These are phyloP conservation scores for Manihot esculenta DNA, from an alignment of 441 rosid genomes.

Conservation along the genomic window DNA sequence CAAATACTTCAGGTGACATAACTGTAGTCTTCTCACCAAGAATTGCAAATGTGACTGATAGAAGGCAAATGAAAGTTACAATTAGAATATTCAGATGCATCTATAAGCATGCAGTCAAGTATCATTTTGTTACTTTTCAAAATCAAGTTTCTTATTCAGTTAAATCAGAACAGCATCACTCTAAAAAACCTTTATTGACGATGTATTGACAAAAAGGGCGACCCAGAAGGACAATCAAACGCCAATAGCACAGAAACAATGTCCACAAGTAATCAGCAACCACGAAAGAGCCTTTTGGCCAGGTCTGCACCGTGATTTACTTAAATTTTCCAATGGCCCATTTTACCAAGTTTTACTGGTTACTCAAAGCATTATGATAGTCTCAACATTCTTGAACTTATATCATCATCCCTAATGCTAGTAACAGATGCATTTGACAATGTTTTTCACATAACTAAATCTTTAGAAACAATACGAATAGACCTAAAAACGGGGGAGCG, in stretches of 20 bases:
- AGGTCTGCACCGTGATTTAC: too few species aligned
- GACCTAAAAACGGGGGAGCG: constrained; percentile 25
- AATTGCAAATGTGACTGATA: constrained; percentile 72
- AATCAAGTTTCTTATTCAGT: constrained; percentile 12
- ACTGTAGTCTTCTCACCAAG: constrained; percentile 99
- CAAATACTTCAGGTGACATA: constrained; percentile 96
- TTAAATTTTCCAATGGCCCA: background rate
- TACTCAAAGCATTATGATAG: background rate
- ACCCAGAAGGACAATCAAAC: background rate
- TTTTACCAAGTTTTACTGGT: background rate
- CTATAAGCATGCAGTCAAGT: background rate
- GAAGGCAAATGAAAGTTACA: constrained; percentile 14
- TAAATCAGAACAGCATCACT: constrained; percentile 10
- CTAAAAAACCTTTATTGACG: background rate
- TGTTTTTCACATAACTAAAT: background rate
- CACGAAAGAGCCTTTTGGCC: too few species aligned
- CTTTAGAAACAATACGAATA: background rate
- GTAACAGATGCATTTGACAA: background rate
- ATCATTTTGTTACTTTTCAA: constrained; percentile 16
- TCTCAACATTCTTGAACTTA: background rate
- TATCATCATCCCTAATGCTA: background rate
- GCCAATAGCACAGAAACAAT: background rate
- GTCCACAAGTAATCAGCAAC: background rate
- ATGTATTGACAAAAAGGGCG: background rate
- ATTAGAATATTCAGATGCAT: constrained; percentile 21